These are phyloP conservation scores for Lupinus albus DNA, from an alignment of 306 rosid species.

Conservation along the genomic window DNA sequence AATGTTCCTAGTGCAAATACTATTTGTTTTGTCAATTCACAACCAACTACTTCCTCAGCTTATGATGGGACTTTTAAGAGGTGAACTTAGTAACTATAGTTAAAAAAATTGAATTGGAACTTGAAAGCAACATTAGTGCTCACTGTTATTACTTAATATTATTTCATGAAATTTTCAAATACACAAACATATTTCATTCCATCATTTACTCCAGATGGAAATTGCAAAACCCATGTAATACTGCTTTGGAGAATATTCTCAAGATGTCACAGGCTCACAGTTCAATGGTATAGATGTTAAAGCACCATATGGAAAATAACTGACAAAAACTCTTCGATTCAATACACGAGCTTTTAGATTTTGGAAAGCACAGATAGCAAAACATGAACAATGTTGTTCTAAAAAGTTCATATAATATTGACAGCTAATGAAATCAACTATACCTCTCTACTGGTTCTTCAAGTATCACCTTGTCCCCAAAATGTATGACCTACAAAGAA, in stretches of 20 bases:
- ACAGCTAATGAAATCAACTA: slow-evolving; percentile 29
- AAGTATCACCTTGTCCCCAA: slow-evolving; percentile 87
- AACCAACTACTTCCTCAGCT: slow-evolving; percentile 3
- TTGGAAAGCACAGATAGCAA: slow-evolving; percentile 13
- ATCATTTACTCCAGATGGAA: slow-evolving; percentile 13
- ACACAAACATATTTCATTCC: background rate
- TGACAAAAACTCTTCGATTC: background rate
- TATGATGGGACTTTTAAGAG: slow-evolving; percentile 22
- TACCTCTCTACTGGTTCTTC: slow-evolving; percentile 95
- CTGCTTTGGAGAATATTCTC: background rate
- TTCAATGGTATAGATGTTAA: background rate
- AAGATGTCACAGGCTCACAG: background rate
- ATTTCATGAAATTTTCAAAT: slow-evolving; percentile 1
- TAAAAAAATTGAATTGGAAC: slow-evolving; percentile 28
- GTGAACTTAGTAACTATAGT: slow-evolving; percentile 6
- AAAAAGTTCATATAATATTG: slow-evolving; percentile 12
- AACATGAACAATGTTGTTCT: background rate
- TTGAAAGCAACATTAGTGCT: slow-evolving; percentile 17
- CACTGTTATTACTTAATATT: slow-evolving; percentile 15
- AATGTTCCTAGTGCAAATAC: slow-evolving; percentile 25
- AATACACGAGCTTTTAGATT: slow-evolving; percentile 22
- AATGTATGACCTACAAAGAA: slow-evolving; percentile 63
- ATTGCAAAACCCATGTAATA: slow-evolving; percentile 18
- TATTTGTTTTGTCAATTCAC: slow-evolving; percentile 19
- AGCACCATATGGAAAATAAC: background rate